These are phyloP conservation scores for Mortierella hygrophila DNA, from an alignment of 192 early-diverging fungal genomes.

Conservation along the genomic window DNA sequence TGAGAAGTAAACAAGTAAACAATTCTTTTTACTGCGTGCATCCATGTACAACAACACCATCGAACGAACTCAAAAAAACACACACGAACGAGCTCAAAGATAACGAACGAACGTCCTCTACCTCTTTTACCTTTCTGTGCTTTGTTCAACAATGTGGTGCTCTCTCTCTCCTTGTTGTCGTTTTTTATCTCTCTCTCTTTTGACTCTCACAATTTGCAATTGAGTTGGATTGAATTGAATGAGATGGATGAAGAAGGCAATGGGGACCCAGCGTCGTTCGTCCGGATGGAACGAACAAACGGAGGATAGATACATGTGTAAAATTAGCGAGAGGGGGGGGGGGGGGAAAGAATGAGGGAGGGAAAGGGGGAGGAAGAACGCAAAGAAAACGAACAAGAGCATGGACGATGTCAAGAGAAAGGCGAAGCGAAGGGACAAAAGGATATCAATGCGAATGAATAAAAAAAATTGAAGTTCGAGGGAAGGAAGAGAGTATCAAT, in stretches of 20 bases:
- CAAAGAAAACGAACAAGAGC: neutral
- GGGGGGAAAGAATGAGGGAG: neutral
- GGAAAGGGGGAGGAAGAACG: neutral
- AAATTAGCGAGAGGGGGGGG: constrained; percentile 3
- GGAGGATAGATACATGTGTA: neutral
- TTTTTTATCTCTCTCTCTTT: too few species aligned
- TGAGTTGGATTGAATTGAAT: neutral
- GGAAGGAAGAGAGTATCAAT: neutral
- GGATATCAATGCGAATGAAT: neutral
- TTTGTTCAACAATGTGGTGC: too few species aligned
- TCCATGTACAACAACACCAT: too few species aligned
- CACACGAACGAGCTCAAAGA: too few species aligned
- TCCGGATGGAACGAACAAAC: neutral
- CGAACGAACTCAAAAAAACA: too few species aligned
- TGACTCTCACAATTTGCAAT: neutral
- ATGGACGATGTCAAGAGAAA: neutral
- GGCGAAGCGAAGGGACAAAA: neutral
- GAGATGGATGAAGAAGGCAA: neutral
- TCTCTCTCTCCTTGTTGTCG: too few species aligned
- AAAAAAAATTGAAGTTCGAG: neutral
- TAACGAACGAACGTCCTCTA: too few species aligned
- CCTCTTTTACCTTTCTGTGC: too few species aligned
- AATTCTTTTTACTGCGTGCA: neutral
- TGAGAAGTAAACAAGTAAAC: neutral
- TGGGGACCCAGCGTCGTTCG: neutral